Evolutionary conservation across 495 filamentous ascomycete species (phyloP), one percentile per base, ranked within the genome.

Genomic region (Aspergillus biplanus): DNA sequence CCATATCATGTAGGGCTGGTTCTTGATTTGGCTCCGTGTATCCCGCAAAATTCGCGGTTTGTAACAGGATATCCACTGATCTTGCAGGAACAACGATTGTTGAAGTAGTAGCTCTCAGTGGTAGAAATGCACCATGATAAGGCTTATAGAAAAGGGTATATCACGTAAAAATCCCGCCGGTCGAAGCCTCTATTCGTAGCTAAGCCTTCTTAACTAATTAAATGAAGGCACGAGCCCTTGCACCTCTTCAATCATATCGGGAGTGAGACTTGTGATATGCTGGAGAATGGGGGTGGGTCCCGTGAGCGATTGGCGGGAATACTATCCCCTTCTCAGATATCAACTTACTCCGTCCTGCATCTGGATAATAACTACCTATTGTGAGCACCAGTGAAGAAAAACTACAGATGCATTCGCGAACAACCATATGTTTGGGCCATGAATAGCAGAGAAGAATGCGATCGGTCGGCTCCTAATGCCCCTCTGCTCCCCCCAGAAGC

Each of bases 401-500:
- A 56, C 12, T 37, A 9, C 42, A 33, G 34, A 63, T 74, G 61
- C 37, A 39, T 56, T 21, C 52, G 33, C 39, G n/a, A 58, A 39
- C 21, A 33, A 21, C n/a, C 21, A 58, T 47, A 65, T 62, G 55
- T 50, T 49, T 33, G 46, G 52, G 57, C 35, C 27, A 80, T 80
- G 77, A 58, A 27, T 31, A 33, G 48, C 31, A 64, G 67, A 52
- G 69, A 72, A 18, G 72, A 73, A 5, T 12, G 46, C 39, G 73
- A 75, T 31, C 64, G 32, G 1, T 58, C 65, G 1, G 71, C 70
- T 15, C 59, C 70, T 5, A 58, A 69, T 57, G 73, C 69, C 13
- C 76, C 78, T 47, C 62, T 80, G 7, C 75, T 80, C 48, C 33
- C 70, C 15, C 32, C 66, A 37, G 63, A 71, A 33, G 44, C 31